Base-by-base conservation (phyloP, 148 eudicot species). In the Suaeda aralocaspica region DNA sequence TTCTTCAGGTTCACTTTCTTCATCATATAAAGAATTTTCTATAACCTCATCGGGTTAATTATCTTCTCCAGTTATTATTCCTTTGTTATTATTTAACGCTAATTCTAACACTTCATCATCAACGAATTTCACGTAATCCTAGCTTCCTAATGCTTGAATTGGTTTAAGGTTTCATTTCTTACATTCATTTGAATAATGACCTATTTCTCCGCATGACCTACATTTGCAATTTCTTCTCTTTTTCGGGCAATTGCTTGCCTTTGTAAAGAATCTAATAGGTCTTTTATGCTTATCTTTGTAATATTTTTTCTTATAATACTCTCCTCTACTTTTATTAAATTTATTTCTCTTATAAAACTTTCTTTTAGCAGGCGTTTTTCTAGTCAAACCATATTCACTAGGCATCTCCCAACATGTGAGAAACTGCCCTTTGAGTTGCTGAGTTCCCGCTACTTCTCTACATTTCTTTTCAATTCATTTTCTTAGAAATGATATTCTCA, bases 391-490 rank as follows among this genome's bases (percentile, higher is more conserved):
- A 53, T 53, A 53, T 7, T 53, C 11, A 53, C 12, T 53, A n/a
- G 58, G 58, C 24, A 53, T 53, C 0, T 53, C 58, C 58, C 58
- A 53, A 53, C 58, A 53, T 12, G 58, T 53, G 4, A 53, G 58
- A 12, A 53, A 21, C 21, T 53, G 28, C 12, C 21, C 21, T 53
- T 53, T 53, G 11, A 45, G 12, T 45, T 45, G 49, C 1, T 45
- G 13, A 5, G 49, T 45, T 9, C 49, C 49, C 5, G 49, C 49
- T 8, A 45, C 49, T 45, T 45, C 49, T 11, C 49, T 45, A 45
- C 49, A 45, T 45, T 45, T 45, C 49, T 45, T 45, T 45, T 45
- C 49, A 45, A 45, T 14, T 14, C 49, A 45, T 11, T 45, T 5
- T 11, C 49, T 45, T 45, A 45, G 16, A 1, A 45, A 45, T 45